Percentiles rank a stretch among this genome's conserved stretches.
These are phyloP conservation scores for Naganishia sp. DNA, from an alignment of 1,284 basidiomycete species.

Conservation along the genomic window DNA sequence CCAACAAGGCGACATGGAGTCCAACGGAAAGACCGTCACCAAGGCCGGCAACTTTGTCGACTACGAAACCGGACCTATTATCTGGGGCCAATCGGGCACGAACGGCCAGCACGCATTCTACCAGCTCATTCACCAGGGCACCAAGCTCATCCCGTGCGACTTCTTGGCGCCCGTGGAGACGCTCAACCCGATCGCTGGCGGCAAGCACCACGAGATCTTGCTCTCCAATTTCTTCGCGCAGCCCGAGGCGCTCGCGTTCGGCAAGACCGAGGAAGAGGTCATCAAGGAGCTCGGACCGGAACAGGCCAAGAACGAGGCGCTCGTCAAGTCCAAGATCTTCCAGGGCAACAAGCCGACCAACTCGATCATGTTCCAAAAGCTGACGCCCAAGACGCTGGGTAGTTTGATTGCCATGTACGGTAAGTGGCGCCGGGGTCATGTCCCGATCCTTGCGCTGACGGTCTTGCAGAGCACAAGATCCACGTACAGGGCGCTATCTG, in stretches of 20 bases:
- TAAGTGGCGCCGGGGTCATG: neutral
- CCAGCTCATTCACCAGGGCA: slow-evolving; percentile 94
- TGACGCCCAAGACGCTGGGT: slow-evolving; percentile 88
- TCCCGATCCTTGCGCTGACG: neutral
- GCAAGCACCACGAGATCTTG: slow-evolving; percentile 94
- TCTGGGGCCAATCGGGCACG: slow-evolving; percentile 97
- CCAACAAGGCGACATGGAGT: slow-evolving; percentile 99
- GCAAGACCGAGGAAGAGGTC: slow-evolving; percentile 91
- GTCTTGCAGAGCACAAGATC: slow-evolving; percentile 84
- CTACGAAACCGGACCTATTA: slow-evolving; percentile 98
- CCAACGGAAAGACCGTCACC: slow-evolving; percentile 94
- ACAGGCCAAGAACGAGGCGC: slow-evolving; percentile 69
- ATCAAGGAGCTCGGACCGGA: slow-evolving; percentile 74
- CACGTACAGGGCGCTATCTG: slow-evolving; percentile 95
- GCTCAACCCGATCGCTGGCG: slow-evolving; percentile 83
- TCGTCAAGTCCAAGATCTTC: slow-evolving; percentile 97
- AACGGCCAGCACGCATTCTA: slow-evolving; percentile 99
- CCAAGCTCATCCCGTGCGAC: slow-evolving; percentile 87
- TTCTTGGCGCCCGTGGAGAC: slow-evolving; percentile 93
- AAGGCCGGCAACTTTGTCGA: slow-evolving; percentile 88
- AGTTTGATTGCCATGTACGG: slow-evolving; percentile 50
- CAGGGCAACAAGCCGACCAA: slow-evolving; percentile 97
- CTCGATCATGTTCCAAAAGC: slow-evolving; percentile 88
- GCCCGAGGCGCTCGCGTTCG: slow-evolving; percentile 94
- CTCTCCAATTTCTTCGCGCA: slow-evolving; percentile 98